Percentiles rank a stretch among this genome's conserved stretches.
These are phyloP conservation scores for Alopecurus myosuroides DNA, from an alignment of 176 grass and related monocot species.

Conservation along the genomic window DNA sequence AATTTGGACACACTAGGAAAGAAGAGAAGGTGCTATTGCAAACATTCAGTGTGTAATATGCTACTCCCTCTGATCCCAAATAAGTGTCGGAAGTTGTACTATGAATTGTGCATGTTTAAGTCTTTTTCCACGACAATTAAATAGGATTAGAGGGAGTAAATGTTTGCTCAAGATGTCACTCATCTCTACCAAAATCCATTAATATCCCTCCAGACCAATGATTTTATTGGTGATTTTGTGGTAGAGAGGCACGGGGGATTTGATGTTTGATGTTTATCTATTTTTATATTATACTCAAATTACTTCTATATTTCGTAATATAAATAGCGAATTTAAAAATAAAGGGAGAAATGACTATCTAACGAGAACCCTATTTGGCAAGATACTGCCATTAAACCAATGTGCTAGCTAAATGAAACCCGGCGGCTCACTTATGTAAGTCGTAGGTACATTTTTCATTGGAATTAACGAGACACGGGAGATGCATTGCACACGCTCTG, in stretches of 20 bases:
- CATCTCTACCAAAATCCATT: background rate
- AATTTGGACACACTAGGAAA: too few species aligned
- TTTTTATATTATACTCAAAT: background rate
- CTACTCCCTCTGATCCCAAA: too few species aligned
- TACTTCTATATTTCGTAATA: too few species aligned
- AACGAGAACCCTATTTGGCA: background rate
- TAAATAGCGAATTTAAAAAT: too few species aligned
- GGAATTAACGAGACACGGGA: background rate
- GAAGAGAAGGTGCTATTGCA: too few species aligned
- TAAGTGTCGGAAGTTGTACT: too few species aligned
- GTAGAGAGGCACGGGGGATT: background rate
- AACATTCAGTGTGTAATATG: too few species aligned
- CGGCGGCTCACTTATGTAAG: background rate
- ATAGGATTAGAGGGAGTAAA: too few species aligned
- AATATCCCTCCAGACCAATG: background rate
- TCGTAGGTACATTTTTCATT: background rate
- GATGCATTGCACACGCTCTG: background rate
- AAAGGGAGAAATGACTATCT: too few species aligned
- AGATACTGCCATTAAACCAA: background rate
- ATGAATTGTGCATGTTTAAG: too few species aligned
- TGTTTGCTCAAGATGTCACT: background rate
- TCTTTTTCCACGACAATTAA: too few species aligned
- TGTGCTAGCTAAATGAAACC: background rate
- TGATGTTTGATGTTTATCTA: background rate
- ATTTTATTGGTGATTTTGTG: background rate